Conservation (phyloP, 2,329 filamentous ascomycete species). For the Trichoderma sp. region DNA sequence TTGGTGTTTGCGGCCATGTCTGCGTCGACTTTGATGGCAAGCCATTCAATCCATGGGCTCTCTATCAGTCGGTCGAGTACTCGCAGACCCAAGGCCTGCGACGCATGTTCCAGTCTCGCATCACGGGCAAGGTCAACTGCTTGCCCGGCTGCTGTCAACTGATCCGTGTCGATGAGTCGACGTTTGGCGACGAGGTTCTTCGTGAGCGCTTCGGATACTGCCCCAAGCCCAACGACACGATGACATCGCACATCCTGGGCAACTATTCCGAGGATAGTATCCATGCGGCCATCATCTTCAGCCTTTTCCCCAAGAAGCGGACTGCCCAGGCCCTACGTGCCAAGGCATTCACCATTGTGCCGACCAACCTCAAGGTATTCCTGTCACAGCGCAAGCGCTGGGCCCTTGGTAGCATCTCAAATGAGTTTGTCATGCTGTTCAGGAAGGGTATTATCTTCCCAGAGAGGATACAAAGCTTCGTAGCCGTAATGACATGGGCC, state of each 20-base stretch:
- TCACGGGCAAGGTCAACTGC: slow-evolving; percentile 50
- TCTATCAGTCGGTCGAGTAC: slow-evolving; percentile 50
- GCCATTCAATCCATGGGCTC: slow-evolving; percentile 44
- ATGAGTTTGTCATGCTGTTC: slow-evolving; percentile 50
- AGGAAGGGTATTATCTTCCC: slow-evolving; percentile 42
- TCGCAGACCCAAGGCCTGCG: slow-evolving; percentile 47
- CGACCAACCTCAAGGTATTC: slow-evolving; percentile 46
- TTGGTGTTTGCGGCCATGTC: slow-evolving; percentile 50
- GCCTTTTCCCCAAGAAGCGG: slow-evolving; percentile 42
- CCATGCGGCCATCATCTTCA: slow-evolving; percentile 49
- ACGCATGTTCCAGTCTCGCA: slow-evolving; percentile 48
- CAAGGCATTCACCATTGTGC: slow-evolving; percentile 47
- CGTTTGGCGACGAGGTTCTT: slow-evolving; percentile 47
- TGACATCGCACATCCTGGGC: slow-evolving; percentile 49
- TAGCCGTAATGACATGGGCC: slow-evolving; percentile 47
- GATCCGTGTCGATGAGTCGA: slow-evolving; percentile 49
- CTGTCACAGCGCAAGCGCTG: slow-evolving; percentile 49
- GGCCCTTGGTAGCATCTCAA: slow-evolving; percentile 48
- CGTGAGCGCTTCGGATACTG: slow-evolving; percentile 48
- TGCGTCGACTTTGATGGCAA: slow-evolving; percentile 45
- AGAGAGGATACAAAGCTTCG: slow-evolving; percentile 44
- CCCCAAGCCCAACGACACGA: slow-evolving; percentile 47
- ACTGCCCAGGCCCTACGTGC: slow-evolving; percentile 48
- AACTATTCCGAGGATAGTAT: slow-evolving; percentile 51
- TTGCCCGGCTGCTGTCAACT: slow-evolving; percentile 50